Base-by-base conservation (phyloP, 2,329 filamentous ascomycete genomes). In the Neocatenulostroma microsporum region DNA sequence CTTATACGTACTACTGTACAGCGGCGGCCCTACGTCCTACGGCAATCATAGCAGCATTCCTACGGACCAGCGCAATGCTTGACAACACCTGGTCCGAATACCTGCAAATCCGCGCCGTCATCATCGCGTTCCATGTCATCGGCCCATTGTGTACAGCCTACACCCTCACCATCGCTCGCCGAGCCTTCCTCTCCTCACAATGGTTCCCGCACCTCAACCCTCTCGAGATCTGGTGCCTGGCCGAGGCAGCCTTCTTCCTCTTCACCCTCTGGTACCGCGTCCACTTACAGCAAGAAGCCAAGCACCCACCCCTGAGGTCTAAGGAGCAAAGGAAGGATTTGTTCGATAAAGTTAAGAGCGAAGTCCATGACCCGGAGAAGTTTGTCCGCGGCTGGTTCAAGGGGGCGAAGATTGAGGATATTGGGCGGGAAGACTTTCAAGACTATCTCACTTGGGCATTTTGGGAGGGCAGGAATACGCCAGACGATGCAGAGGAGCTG, bases 351-450 rank as follows among this genome's bases (percentile, higher is more conserved):
- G 77, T 75, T 56, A 62, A 72, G 41, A 62, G 61, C 21, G 74
- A 72, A 46, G 66, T 80, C 3, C 62, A 71, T 1, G 69, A 77
- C 43, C 62, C 66, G 0, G 70, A 74, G 36, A 57, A 57, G 15
- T 84, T 81, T 49, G 46, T 85, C 27, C 66, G 62, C 32, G 66
- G 68, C 41, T 85, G 81, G 81, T 83, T 84, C 45, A 63, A 77
- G n/a, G 74, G 73, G 21, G 74, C 78, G 2, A 62, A 70, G 8
- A 39, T 64, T 1, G 55, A 63, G 13, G 75, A 62, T 85, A 84
- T 42, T 69, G 2, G 70, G 71, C 3, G 80, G 80, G 36, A 82
- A 76, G 9, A 78, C 65, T 50, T 32, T 31, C 51, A 80, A 30
- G 11, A 43, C 41, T 7, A 39, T 37, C 4, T 82, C 15, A 63